These are phyloP conservation scores for Periconia macrospinosa DNA, from an alignment of 2,329 filamentous ascomycete species.

Conservation along the genomic window DNA sequence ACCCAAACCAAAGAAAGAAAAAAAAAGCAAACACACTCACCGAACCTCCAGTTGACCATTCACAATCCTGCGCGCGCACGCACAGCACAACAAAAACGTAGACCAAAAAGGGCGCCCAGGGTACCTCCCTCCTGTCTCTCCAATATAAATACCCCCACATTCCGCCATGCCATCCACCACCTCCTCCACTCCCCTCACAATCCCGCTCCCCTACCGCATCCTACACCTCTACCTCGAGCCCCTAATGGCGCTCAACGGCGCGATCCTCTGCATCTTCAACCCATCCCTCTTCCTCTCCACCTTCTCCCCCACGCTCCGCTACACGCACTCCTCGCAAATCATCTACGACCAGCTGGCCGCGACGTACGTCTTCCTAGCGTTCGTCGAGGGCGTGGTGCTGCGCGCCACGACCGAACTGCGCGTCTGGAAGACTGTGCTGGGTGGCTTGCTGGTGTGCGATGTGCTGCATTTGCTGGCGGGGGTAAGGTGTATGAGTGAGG, in stretches of 20 bases:
- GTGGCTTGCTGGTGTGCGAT: conserved; percentile 72
- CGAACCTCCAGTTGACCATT: background rate
- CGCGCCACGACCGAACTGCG: conserved; percentile 66
- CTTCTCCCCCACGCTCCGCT: conserved; percentile 54
- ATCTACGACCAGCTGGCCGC: conserved; percentile 75
- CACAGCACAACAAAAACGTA: background rate
- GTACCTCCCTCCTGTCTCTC: too few relatives aligned
- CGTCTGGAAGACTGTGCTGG: conserved; percentile 70
- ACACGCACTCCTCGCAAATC: conserved; percentile 48
- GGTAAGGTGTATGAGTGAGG: conserved; percentile 35
- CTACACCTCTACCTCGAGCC: conserved; percentile 77
- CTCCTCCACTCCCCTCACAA: conserved; percentile 17
- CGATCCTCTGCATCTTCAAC: conserved; percentile 53
- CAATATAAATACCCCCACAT: too few relatives aligned
- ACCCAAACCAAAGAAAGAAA: background rate
- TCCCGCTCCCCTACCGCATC: conserved; percentile 63
- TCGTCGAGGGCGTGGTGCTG: conserved; percentile 76
- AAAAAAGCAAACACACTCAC: background rate
- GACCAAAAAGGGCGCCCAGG: too few relatives aligned
- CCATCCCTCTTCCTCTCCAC: conserved; percentile 64
- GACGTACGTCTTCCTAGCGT: conserved; percentile 73
- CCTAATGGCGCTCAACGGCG: conserved; percentile 55
- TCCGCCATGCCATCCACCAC: background rate
- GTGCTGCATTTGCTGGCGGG: conserved; percentile 65
- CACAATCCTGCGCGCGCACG: too few relatives aligned